Base-by-base conservation (phyloP, 768 basidiomycete genomes). In the Thelephora aurantiotincta region DNA sequence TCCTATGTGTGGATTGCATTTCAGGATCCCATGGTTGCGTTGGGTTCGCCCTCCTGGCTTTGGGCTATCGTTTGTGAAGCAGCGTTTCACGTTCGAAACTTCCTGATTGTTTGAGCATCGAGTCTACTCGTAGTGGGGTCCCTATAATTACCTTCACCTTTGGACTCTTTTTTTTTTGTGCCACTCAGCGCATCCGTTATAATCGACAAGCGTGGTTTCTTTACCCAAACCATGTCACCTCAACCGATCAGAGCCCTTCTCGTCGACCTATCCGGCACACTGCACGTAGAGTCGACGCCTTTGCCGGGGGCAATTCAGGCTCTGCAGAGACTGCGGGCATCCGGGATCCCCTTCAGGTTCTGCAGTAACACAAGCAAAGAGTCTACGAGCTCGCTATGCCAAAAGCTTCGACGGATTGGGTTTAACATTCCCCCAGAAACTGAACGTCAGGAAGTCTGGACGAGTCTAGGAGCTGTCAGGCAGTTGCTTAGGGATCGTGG, bases 311-410 rank as follows among this genome's bases (percentile, higher is more conserved):
- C 82, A 0, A 68, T 70, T 2, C 49, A 64, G 2, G 75, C 76
- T 0, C 55, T 80, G 2, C 47, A 48, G 7, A 50, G 55, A 11
- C 58, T 71, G 2, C 55, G 69, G 6, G 14, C n/a, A 0, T 54
- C 60, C 0, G 48, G 51, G 0, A 49, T 69, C 9, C 69, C 72
- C 6, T 67, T 78, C 60, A 65, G 74, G 22, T 64, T 74, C 49
- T 82, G 83, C 57, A 82, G 78, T 44, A 85, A 85, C 57, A 77
- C 77, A 0, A 80, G 78, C 57, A 79, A 82, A 50, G 80, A 82
- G 52, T 75, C 77, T 0, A 73, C 67, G 0, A 37, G 46, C 2
- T 64, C 62, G 3, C 58, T 83, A 5, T 52, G 72, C n/a, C 47
- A 47, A 1, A 64, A 68, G 18, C 63, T 85, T 53, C 46, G 53